phyloP scores from a whole-genome alignment of 805 yeast species.

The Martiniozyma abietophila region DNA sequence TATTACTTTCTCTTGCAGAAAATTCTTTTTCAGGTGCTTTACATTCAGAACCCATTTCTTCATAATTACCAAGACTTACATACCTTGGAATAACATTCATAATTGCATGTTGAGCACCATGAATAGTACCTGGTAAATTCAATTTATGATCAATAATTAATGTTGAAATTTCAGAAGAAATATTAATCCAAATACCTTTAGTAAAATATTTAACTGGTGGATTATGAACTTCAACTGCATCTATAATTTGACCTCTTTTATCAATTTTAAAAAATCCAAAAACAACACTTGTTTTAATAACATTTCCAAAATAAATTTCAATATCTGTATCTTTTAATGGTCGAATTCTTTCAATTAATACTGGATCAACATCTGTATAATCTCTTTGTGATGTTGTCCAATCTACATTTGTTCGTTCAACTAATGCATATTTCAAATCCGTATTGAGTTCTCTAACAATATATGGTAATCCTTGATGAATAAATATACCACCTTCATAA shows the following conservation, averaged over 20 bases:
- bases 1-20: slow-evolving; percentile 57
- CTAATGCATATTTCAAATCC: slow-evolving; percentile 74
- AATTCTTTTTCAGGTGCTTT: slow-evolving; percentile 97
- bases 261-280: slow-evolving; percentile 92
- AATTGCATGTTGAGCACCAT: slow-evolving; percentile 89
- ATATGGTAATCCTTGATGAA: slow-evolving; percentile 91
- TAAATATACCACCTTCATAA: slow-evolving; percentile 85
- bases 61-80: slow-evolving; percentile 54
- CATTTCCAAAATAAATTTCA: slow-evolving; percentile 69
- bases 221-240: slow-evolving; percentile 84
- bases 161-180: slow-evolving; percentile 58
- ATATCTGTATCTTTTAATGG: slow-evolving; percentile 40
- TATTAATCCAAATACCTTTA: slow-evolving; percentile 88
- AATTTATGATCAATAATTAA: slow-evolving; percentile 47
- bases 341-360: slow-evolving; percentile 55
- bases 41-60: slow-evolving; percentile 86
- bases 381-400: slow-evolving; percentile 93
- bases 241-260: slow-evolving; percentile 67
- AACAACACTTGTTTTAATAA: slow-evolving; percentile 64
- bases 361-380: slow-evolving; percentile 87
- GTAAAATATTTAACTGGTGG: slow-evolving; percentile 68
- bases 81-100: slow-evolving; percentile 70
- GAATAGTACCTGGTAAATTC: slow-evolving; percentile 85
- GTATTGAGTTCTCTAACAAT: slow-evolving; percentile 76
- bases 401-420: slow-evolving; percentile 81